Evolutionary conservation across 2,329 filamentous ascomycete genomes (phyloP).

Genomic region (Pseudogymnoascus sp.): DNA sequence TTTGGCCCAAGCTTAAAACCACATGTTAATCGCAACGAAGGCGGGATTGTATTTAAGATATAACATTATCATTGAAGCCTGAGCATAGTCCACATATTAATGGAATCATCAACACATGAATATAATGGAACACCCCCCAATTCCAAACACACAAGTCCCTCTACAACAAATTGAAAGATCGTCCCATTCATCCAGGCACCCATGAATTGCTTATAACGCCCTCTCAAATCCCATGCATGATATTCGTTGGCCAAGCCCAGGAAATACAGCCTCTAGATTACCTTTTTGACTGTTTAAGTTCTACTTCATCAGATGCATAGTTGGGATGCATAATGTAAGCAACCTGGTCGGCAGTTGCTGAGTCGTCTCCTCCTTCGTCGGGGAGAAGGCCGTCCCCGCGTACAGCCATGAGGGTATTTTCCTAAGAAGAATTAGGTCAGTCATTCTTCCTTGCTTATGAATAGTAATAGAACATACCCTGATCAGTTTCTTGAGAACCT

Average conservation of each 20-base stretch:
- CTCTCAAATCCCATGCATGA: background rate
- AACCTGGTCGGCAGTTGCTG: constrained; percentile 40
- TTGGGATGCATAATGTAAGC: constrained; percentile 93
- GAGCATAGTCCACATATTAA: background rate
- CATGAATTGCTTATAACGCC: background rate
- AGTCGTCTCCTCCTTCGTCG: constrained; percentile 37
- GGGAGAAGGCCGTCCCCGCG: constrained; percentile 50
- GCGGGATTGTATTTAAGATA: background rate
- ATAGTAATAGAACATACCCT: constrained; percentile 55
- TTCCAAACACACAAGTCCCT: constrained; percentile 2
- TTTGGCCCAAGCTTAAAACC: background rate
- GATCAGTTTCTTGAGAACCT: constrained; percentile 92
- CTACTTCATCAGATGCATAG: constrained; percentile 61
- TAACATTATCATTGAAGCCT: background rate
- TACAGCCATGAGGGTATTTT: constrained; percentile 81
- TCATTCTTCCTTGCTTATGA: constrained; percentile 47
- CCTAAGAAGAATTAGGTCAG: constrained; percentile 36
- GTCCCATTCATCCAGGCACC: background rate
- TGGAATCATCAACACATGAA: background rate
- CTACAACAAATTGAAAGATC: constrained; percentile 3
- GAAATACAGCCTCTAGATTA: background rate
- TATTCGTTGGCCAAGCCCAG: background rate
- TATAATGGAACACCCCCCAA: background rate
- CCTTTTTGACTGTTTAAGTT: constrained; percentile 10
- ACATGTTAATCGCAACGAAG: background rate